A percentile compares a stretch with the other conserved stretches of the same genome.
phyloP scores from a whole-genome alignment of 257 asterid genomes.

The Nemophila menziesii region DNA sequence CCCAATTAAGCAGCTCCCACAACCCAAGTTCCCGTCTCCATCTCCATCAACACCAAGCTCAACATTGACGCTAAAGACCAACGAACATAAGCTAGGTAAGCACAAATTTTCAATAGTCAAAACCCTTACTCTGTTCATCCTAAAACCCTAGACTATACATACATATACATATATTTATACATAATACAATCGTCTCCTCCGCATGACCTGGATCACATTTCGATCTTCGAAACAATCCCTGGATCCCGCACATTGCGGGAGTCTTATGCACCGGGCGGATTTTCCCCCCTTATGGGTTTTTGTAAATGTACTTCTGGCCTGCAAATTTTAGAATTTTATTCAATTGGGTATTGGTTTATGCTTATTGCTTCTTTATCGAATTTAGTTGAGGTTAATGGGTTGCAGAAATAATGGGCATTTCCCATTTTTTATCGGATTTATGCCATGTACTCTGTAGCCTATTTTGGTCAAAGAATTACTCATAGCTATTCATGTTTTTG shows the following conservation, averaged over 20 bases:
- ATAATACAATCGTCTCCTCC: neutral
- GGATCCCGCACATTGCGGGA: neutral
- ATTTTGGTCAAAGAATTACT: slow-evolving; percentile 28
- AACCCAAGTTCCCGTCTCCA: neutral
- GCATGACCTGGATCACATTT: neutral
- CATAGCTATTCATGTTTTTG: slow-evolving; percentile 25
- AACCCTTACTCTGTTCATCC: neutral
- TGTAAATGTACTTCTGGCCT: neutral
- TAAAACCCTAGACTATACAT: too few species aligned
- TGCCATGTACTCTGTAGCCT: slow-evolving; percentile 45
- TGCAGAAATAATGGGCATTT: slow-evolving; percentile 1
- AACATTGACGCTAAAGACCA: neutral
- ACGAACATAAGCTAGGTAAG: neutral
- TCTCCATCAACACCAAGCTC: neutral
- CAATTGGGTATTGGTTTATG: neutral
- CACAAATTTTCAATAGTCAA: neutral
- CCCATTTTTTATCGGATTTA: neutral
- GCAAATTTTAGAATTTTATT: neutral
- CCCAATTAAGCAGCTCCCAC: neutral
- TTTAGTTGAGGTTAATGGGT: neutral
- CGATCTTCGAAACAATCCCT: too few species aligned
- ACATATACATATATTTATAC: neutral
- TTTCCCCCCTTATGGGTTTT: neutral
- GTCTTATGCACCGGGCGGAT: neutral
- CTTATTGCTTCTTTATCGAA: neutral